Conservation (phyloP, 306 rosid species). For the Senna siamea region DNA sequence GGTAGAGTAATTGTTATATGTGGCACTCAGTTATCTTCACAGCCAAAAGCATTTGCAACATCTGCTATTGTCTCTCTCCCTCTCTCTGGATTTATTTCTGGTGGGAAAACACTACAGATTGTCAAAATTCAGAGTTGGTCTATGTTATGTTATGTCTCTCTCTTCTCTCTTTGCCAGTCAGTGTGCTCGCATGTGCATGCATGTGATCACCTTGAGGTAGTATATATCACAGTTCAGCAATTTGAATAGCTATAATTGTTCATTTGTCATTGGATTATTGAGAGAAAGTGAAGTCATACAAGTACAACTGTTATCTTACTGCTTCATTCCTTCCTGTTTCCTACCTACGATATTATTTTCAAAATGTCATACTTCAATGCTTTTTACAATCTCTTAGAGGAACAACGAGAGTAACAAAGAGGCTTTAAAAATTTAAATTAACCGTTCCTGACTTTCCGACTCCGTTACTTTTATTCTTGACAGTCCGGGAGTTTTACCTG, state of each 20-base stretch:
- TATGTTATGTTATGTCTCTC: too few relatives aligned
- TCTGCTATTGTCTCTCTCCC: too few relatives aligned
- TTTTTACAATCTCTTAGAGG: neutral
- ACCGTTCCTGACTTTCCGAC: neutral
- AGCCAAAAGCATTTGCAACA: too few relatives aligned
- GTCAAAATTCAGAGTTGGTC: too few relatives aligned
- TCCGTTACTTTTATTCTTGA: neutral
- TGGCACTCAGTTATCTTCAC: too few relatives aligned
- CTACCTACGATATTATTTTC: neutral
- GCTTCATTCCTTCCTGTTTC: neutral
- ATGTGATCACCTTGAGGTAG: too few relatives aligned
- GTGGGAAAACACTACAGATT: too few relatives aligned
- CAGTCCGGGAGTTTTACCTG: neutral
- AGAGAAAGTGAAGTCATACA: neutral
- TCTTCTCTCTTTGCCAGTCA: too few relatives aligned
- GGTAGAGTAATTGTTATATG: too few relatives aligned
- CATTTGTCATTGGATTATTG: neutral
- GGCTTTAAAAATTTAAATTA: neutral
- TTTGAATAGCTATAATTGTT: too few relatives aligned
- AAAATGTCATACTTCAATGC: neutral
- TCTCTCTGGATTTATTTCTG: too few relatives aligned
- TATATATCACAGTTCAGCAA: neutral
- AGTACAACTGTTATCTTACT: neutral
- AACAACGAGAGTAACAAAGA: neutral
- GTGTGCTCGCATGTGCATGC: too few relatives aligned